These are phyloP conservation scores for Kregervanrija fluxuum DNA, from an alignment of 805 yeast species.

Conservation along the genomic window DNA sequence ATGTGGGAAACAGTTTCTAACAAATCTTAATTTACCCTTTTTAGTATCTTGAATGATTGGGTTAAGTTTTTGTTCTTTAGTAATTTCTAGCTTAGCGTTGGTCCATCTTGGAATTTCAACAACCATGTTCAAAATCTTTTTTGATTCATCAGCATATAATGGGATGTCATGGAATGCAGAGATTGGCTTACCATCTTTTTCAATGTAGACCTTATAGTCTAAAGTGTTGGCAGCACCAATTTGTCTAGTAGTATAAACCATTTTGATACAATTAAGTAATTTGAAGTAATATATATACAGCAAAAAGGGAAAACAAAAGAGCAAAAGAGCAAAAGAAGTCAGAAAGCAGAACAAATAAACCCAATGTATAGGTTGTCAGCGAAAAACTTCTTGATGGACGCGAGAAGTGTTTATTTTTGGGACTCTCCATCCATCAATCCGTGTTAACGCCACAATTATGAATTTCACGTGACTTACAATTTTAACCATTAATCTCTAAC, in stretches of 20 bases:
- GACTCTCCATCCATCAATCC: no score
- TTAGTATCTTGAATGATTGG: constrained; percentile 97
- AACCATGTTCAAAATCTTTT: constrained; percentile 68
- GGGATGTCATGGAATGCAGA: constrained; percentile 95
- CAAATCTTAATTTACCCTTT: constrained; percentile 93
- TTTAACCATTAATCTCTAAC: no score
- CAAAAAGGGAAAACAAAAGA: constrained; percentile 1
- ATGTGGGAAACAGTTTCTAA: constrained; percentile 96
- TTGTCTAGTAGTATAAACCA: constrained; percentile 85
- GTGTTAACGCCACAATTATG: no score
- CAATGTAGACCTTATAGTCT: constrained; percentile 87
- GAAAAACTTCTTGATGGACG: no score
- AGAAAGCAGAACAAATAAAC: neutral
- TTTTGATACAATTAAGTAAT: constrained; percentile 20
- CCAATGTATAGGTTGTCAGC: no score
- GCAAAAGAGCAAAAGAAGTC: neutral
- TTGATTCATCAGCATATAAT: constrained; percentile 88
- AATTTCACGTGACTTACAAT: no score
- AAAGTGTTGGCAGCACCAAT: constrained; percentile 93
- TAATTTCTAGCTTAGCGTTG: constrained; percentile 93
- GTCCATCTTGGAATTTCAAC: constrained; percentile 99
- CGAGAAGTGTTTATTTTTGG: no score
- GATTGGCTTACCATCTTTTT: constrained; percentile 87
- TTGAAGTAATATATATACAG: neutral
- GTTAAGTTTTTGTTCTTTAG: constrained; percentile 75